Base-by-base conservation (phyloP, 495 filamentous ascomycete species). In the Daldinia concentrica region DNA sequence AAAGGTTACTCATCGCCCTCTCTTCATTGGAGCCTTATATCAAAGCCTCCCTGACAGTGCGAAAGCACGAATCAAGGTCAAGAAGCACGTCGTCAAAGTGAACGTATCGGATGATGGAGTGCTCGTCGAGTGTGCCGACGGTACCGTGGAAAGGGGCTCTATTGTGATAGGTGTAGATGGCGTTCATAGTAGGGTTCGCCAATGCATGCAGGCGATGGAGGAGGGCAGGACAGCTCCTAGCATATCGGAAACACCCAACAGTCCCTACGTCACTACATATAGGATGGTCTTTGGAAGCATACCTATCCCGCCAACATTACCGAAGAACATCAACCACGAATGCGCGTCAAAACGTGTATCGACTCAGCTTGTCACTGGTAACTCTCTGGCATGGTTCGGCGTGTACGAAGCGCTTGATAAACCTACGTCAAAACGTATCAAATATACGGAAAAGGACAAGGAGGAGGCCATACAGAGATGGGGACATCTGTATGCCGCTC, bases 111-210 rank as follows among this genome's bases (percentile, higher is more conserved):
- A 72, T 12, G 61, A 76, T n/a, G 74, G 66, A 1, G 80, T 79
- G 0, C 41, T 51, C 15, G 79, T 81, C 17, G 50, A 64, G 60
- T 83, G 80, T 67, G 55, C 75, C 11, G 81, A 86, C 63, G 86
- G 86, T 1, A 71, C 74, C 24, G 52, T 75, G 2, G 77, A 79
- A 58, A 51, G 67, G 8, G 86, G 87, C 3, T 78, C 79, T 60
- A 76, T 88, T 34, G 81, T 89, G 29, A 74, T 88, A 22, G 87
- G 85, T 4, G 83, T 81, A 12, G 87, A 88, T 69, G 86, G 87
- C 19, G 80, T 84, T 32, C 81, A 85, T 69, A 83, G 80, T 54
- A 77, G 79, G 7, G 78, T 82, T 11, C 79, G 85, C 4, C 68
- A 80, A 17, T 77, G 78, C 54, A 79, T 87, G 66, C 79, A 81